Evolutionary conservation across 129 eudicot genomes (phyloP).

Genomic region (Pulicaria dysenterica): DNA sequence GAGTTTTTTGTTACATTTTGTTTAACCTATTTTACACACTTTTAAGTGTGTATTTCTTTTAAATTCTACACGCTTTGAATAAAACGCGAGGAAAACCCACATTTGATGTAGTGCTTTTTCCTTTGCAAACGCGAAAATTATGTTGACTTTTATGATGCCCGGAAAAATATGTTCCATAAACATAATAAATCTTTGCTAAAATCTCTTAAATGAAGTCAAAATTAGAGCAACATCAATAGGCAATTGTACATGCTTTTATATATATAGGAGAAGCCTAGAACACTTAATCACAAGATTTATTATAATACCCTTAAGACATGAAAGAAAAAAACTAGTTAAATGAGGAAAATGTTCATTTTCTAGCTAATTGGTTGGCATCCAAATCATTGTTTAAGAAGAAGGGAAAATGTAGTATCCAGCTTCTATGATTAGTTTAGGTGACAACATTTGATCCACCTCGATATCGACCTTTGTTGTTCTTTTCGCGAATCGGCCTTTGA

Average conservation of each 20-base stretch:
- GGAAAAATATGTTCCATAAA: too few species aligned
- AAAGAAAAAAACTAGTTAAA: slow-evolving; percentile 31
- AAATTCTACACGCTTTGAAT: too few species aligned
- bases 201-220: too few species aligned
- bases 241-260: slow-evolving; percentile 21
- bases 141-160: too few species aligned
- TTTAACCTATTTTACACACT: too few species aligned
- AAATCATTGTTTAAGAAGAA: slow-evolving; percentile 43
- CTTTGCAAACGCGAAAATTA: slow-evolving; percentile 28
- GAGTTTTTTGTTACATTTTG: too few species aligned
- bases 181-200: too few species aligned
- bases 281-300: slow-evolving; percentile 33
- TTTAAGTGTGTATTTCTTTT: too few species aligned
- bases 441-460: slow-evolving; percentile 76
- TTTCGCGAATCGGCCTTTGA: slow-evolving; percentile 95
- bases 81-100: too few species aligned
- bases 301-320: slow-evolving; percentile 30
- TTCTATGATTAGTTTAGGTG: slow-evolving; percentile 50
- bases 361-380: slow-evolving; percentile 17
- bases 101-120: too few species aligned
- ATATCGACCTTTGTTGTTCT: slow-evolving; percentile 60
- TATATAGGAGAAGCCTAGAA: slow-evolving; percentile 20
- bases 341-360: slow-evolving; percentile 30
- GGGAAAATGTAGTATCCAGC: slow-evolving; percentile 70
- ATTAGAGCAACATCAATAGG: not conserved